phyloP scores from a whole-genome alignment of 805 yeast species.

The Ogataea paraovalis region DNA sequence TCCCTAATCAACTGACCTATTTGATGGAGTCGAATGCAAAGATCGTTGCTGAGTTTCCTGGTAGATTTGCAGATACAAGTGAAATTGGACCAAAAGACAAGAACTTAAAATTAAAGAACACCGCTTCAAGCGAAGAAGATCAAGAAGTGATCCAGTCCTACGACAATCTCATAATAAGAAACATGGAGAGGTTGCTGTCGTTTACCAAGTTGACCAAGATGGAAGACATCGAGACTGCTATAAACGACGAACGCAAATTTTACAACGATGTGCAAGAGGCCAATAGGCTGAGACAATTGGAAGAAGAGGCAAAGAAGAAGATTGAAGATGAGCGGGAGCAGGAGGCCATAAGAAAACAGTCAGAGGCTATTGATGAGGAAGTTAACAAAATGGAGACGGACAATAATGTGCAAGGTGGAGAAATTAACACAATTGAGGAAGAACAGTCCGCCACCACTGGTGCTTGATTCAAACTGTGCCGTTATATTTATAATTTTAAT shows the following conservation, averaged over 20 bases:
- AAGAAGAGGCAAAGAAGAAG: neutral
- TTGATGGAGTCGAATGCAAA: neutral
- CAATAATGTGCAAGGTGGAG: neutral
- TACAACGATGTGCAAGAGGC: neutral
- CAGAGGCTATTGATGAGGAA: neutral
- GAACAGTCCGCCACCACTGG: no score
- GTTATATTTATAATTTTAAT: no score
- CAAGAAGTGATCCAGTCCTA: neutral
- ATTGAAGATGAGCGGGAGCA: neutral
- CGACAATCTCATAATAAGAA: neutral
- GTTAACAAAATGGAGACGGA: neutral
- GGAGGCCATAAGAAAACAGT: neutral
- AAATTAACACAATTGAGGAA: neutral
- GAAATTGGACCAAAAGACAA: neutral
- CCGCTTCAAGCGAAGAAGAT: neutral
- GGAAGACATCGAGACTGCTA: neutral
- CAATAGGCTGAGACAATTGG: neutral
- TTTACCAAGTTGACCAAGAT: neutral
- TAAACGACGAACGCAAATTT: neutral
- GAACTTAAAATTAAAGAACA: neutral
- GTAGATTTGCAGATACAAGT: neutral
- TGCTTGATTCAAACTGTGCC: no score
- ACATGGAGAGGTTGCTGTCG: neutral
- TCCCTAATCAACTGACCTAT: slow-evolving; percentile 7
- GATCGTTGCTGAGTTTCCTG: neutral